These are phyloP conservation scores for Akebia trifoliata DNA, from an alignment of 164 flowering plant species.

Conservation along the genomic window DNA sequence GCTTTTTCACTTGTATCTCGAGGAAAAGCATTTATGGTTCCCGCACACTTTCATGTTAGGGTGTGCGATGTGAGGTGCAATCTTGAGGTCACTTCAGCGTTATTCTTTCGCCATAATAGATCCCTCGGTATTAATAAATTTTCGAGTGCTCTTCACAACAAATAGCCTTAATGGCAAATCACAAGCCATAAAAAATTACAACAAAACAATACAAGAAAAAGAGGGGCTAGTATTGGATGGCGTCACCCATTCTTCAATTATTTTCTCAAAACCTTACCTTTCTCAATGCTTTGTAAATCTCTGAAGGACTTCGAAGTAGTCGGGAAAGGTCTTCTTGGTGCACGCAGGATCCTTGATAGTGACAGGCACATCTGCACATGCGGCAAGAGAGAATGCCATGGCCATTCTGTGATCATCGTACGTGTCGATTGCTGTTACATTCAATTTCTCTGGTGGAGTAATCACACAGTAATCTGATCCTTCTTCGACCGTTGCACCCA, in stretches of 20 bases:
- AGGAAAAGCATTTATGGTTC: too few species aligned
- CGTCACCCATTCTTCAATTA: background rate
- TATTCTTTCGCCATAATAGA: too few species aligned
- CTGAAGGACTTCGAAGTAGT: constrained; percentile 87
- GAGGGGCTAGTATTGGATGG: too few species aligned
- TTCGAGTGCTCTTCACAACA: background rate
- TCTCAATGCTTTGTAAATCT: constrained; percentile 57
- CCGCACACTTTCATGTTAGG: too few species aligned
- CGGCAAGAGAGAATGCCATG: constrained; percentile 98
- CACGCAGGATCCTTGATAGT: constrained; percentile 95
- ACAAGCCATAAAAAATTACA: constrained; percentile 5
- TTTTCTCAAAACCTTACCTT: background rate
- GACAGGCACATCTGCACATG: constrained; percentile 92
- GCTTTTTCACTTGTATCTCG: too few species aligned
- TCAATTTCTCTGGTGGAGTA: constrained; percentile 88
- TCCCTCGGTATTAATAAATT: too few species aligned
- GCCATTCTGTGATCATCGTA: constrained; percentile 99
- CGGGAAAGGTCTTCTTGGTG: constrained; percentile 95
- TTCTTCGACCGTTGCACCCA: constrained; percentile 96
- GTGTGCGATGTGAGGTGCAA: too few species aligned
- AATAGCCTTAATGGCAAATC: background rate
- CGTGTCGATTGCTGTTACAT: constrained; percentile 79
- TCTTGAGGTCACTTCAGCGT: too few species aligned
- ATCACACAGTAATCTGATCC: constrained; percentile 95
- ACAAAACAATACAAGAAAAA: too few species aligned